phyloP scores from a whole-genome alignment of 1,284 basidiomycete species.

The Cryptococcus hybrid region DNA sequence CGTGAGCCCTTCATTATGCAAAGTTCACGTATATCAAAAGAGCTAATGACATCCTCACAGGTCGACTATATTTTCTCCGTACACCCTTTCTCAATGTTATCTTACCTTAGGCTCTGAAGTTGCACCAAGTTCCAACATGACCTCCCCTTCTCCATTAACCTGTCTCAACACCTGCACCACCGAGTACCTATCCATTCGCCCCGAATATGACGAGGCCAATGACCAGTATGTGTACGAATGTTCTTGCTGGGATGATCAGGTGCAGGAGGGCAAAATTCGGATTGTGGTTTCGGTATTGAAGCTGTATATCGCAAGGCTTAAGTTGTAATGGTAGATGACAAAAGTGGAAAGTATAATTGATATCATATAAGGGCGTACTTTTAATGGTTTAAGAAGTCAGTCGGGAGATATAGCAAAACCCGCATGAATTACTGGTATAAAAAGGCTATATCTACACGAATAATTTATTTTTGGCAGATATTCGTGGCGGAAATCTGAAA shows the following conservation, averaged over 20 bases:
- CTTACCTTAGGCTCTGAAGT: constrained; percentile 1
- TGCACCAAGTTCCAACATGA: background rate
- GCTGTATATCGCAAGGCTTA: constrained; percentile 5
- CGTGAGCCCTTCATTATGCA: constrained; percentile 1
- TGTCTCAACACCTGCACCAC: constrained; percentile 6
- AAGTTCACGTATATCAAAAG: background rate
- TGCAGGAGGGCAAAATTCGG: constrained; percentile 5
- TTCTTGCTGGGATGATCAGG: constrained; percentile 5
- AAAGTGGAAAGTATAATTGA: background rate
- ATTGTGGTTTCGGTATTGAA: constrained; percentile 14
- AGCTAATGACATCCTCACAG: background rate
- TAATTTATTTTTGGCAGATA: too few species aligned
- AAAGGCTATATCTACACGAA: too few species aligned
- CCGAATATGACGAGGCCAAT: constrained; percentile 2
- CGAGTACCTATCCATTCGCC: constrained; percentile 1
- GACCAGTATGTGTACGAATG: constrained; percentile 10
- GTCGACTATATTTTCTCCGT: constrained; percentile 12
- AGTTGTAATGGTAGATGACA: background rate
- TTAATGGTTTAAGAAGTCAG: background rate
- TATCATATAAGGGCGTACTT: background rate
- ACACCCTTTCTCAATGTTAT: constrained; percentile 6
- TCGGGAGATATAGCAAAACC: too few species aligned
- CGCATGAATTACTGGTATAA: too few species aligned
- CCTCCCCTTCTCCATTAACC: constrained; percentile 1
- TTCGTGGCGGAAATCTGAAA: too few species aligned